phyloP scores from a whole-genome alignment of 2,329 filamentous ascomycete genomes.

The Chaetoscypha palmicola region DNA sequence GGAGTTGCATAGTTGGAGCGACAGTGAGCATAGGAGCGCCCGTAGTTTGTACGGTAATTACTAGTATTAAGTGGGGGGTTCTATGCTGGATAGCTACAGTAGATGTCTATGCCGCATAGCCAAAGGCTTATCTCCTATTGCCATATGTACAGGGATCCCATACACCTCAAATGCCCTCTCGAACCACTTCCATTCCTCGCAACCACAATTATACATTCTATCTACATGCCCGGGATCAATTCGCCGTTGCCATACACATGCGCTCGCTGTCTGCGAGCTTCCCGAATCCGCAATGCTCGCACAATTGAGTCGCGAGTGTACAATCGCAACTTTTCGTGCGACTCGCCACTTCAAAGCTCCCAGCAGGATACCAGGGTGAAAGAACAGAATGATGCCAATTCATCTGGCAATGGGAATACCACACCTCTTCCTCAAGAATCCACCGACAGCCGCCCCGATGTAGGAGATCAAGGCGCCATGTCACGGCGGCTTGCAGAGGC shows the following conservation, averaged over 20 bases:
- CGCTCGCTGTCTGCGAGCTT: constrained; percentile 26
- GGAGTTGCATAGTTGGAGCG: too few relatives aligned
- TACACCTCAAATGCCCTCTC: constrained; percentile 4
- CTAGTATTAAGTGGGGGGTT: too few relatives aligned
- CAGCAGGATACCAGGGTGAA: constrained; percentile 13
- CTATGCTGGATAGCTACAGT: too few relatives aligned
- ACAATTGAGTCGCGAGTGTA: constrained; percentile 7
- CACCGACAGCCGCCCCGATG: constrained; percentile 4
- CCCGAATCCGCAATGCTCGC: constrained; percentile 17
- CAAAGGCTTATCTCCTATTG: too few relatives aligned
- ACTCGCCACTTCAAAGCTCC: constrained; percentile 21
- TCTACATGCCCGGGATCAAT: constrained; percentile 28
- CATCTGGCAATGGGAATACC: too few relatives aligned
- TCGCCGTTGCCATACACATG: constrained; percentile 19
- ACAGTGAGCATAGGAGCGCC: too few relatives aligned
- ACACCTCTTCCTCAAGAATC: too few relatives aligned
- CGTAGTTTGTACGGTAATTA: too few relatives aligned
- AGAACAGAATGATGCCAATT: constrained; percentile 8
- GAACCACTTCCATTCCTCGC: not conserved
- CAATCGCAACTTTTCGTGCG: constrained; percentile 16
- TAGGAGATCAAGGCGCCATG: constrained; percentile 35
- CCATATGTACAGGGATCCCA: not conserved
- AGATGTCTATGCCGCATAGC: too few relatives aligned
- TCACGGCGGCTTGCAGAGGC: constrained; percentile 52
- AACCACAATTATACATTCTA: constrained; percentile 5